Percentiles rank a stretch among this genome's conserved stretches.
phyloP scores from a whole-genome alignment of 1,284 basidiomycete genomes.

The Malassezia caprae region DNA sequence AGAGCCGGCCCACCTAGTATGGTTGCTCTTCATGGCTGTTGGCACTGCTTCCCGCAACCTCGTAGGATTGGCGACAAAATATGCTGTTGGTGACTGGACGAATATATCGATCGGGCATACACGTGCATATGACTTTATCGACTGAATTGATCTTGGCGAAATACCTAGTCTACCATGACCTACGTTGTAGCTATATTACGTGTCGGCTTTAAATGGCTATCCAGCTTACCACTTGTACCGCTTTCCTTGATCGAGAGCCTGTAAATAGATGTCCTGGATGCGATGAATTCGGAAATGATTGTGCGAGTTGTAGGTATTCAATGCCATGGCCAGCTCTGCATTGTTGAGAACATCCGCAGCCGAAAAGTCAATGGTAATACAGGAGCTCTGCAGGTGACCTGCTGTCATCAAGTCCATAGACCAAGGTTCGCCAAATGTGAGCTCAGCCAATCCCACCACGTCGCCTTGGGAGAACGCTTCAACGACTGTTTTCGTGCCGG shows the following conservation, averaged over 20 bases:
- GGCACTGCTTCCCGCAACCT: neutral
- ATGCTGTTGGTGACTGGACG: neutral
- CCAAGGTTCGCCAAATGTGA: conserved; percentile 5
- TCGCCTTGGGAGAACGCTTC: conserved; percentile 3
- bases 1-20: neutral
- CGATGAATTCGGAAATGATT: conserved; percentile 4
- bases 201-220: too few relatives aligned
- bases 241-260: neutral
- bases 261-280: conserved; percentile 1
- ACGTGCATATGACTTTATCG: neutral
- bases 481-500: neutral
- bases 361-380: conserved; percentile 9
- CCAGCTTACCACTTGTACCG: neutral
- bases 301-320: conserved; percentile 8
- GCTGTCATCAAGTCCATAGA: neutral
- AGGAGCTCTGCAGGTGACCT: neutral
- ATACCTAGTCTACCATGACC: too few relatives aligned
- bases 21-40: neutral
- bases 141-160: neutral
- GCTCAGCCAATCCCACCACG: neutral
- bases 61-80: neutral
- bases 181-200: too few relatives aligned
- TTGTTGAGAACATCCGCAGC: neutral
- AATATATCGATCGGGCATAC: neutral
- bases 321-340: conserved; percentile 3